Evolutionary conservation across 1,284 basidiomycete species (phyloP).

Genomic region (Ustilago nuda): DNA sequence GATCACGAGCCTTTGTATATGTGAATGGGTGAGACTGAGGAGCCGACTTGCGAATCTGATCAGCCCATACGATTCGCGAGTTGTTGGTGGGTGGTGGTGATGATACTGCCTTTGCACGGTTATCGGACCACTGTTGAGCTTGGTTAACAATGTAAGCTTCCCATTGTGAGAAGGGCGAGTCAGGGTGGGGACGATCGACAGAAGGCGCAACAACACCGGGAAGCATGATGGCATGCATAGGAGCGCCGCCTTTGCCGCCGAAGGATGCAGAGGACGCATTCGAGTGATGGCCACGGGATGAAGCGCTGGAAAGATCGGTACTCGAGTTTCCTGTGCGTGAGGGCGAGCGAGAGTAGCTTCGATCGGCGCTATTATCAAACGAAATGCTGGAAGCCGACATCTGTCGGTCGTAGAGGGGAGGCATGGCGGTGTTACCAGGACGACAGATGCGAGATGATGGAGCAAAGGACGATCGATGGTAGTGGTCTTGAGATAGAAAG

Average conservation of each 20-base stretch:
- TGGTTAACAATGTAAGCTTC: slow-evolving; percentile 48
- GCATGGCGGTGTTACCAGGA: slow-evolving; percentile 13
- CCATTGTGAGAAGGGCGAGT: slow-evolving; percentile 43
- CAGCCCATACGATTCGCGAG: slow-evolving; percentile 42
- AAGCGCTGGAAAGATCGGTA: slow-evolving; percentile 1
- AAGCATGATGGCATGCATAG: slow-evolving; percentile 48
- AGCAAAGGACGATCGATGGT: neutral
- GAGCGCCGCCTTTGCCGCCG: slow-evolving; percentile 15
- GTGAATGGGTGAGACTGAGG: slow-evolving; percentile 26
- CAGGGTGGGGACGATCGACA: slow-evolving; percentile 17
- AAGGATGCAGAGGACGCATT: slow-evolving; percentile 25
- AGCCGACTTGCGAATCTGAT: slow-evolving; percentile 34
- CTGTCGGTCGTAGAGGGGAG: slow-evolving; percentile 20
- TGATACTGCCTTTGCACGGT: slow-evolving; percentile 15
- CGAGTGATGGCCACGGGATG: slow-evolving; percentile 9
- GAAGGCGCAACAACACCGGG: slow-evolving; percentile 28
- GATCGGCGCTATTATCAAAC: slow-evolving; percentile 17
- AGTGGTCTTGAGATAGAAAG: neutral
- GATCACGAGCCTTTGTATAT: slow-evolving; percentile 43
- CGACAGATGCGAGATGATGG: neutral
- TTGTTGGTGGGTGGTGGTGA: slow-evolving; percentile 12
- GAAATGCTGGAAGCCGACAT: slow-evolving; percentile 15
- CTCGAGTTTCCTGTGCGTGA: neutral
- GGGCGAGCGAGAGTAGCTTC: slow-evolving; percentile 12
- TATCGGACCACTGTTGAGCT: slow-evolving; percentile 31